Evolutionary conservation across 2,329 filamentous ascomycete genomes (phyloP).

Genomic region (Colletotrichum coccodes): DNA sequence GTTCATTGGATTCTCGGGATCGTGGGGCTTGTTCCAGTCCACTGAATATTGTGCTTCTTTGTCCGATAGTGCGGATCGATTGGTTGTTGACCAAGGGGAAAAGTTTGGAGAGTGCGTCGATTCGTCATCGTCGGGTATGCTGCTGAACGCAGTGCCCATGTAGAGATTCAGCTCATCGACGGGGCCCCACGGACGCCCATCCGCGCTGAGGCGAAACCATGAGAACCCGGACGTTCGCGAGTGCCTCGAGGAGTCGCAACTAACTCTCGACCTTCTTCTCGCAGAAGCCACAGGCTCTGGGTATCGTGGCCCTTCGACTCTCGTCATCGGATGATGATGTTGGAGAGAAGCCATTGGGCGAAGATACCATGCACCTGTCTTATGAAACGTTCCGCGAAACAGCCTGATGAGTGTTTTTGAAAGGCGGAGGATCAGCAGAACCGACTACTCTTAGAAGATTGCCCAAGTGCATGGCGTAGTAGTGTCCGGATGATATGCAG

Average conservation of each 20-base stretch:
- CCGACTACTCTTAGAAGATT: too few species aligned
- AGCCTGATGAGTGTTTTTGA: neutral
- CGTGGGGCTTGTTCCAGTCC: conserved; percentile 7
- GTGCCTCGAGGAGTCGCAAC: neutral
- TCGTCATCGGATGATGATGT: neutral
- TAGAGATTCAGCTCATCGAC: conserved; percentile 27
- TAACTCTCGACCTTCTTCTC: neutral
- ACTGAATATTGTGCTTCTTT: neutral
- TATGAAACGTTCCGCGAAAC: neutral
- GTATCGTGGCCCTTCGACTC: neutral
- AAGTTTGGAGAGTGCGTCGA: conserved; percentile 5
- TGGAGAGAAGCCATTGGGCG: conserved; percentile 5
- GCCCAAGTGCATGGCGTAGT: neutral
- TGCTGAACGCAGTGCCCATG: conserved; percentile 27
- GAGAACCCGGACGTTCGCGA: conserved; percentile 17
- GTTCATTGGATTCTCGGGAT: conserved; percentile 9
- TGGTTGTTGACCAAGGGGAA: neutral
- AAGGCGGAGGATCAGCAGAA: neutral
- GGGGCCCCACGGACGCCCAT: conserved; percentile 13
- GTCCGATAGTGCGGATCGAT: neutral
- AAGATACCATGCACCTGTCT: neutral
- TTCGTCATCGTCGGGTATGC: conserved; percentile 16
- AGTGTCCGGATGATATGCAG: neutral
- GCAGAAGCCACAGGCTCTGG: conserved; percentile 9
- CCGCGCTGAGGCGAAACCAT: conserved; percentile 20